A percentile compares a stretch with the other conserved stretches of the same genome.
Evolutionary conservation across 2,329 filamentous ascomycete genomes (phyloP).

Genomic region (Talaromyces sp.): DNA sequence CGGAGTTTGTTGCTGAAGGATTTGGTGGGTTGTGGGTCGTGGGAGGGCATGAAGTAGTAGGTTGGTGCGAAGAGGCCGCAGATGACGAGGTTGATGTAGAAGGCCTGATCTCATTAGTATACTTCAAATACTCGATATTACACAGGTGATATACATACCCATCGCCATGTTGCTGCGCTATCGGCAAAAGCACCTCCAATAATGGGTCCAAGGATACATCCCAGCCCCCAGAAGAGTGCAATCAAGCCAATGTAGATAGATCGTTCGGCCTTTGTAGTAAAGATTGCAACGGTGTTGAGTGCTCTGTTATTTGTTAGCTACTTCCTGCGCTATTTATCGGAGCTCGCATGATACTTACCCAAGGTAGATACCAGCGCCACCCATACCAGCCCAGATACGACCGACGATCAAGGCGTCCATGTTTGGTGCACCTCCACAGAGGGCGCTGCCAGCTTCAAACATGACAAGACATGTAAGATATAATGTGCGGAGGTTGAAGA

Average conservation of each 20-base stretch:
- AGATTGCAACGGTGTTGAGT: background rate
- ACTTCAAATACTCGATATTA: background rate
- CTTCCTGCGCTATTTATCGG: too few relatives aligned
- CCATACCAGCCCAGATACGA: constrained; percentile 36
- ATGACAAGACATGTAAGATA: constrained; percentile 25
- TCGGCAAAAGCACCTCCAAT: constrained; percentile 40
- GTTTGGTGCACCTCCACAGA: constrained; percentile 48
- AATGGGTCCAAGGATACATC: constrained; percentile 40
- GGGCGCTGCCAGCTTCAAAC: constrained; percentile 35
- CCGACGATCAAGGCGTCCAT: constrained; percentile 50
- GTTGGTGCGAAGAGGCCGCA: constrained; percentile 45
- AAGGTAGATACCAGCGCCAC: constrained; percentile 36
- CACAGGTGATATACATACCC: background rate
- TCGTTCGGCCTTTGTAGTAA: constrained; percentile 27
- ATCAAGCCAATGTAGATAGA: constrained; percentile 35
- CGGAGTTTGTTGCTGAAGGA: constrained; percentile 22
- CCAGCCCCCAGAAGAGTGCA: constrained; percentile 38
- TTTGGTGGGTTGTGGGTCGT: constrained; percentile 26
- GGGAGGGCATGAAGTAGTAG: constrained; percentile 42
- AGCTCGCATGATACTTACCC: background rate
- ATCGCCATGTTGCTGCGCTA: constrained; percentile 31
- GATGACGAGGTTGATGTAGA: constrained; percentile 56
- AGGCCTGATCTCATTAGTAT: constrained; percentile 11
- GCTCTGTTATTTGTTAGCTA: background rate
- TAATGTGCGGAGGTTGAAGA: constrained; percentile 7